Evolutionary conservation across 2,329 filamentous ascomycete species (phyloP).

Genomic region (Chaetomiaceae sp.): DNA sequence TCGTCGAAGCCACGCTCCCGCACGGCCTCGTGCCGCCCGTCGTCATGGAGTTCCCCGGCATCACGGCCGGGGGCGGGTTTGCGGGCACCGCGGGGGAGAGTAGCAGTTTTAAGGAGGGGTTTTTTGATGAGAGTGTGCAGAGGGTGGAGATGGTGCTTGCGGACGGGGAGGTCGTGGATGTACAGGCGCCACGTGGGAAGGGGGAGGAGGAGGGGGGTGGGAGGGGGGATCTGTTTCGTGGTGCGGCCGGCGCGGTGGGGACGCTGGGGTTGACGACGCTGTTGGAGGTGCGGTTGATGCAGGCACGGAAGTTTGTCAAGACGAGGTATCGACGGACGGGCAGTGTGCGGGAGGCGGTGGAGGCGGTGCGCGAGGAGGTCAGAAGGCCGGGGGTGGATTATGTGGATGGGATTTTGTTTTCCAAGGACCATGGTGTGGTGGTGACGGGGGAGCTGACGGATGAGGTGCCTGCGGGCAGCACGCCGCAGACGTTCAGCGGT

Average conservation of each 20-base stretch:
- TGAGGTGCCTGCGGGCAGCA: constrained; percentile 34
- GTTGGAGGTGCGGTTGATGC: constrained; percentile 56
- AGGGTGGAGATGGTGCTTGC: constrained; percentile 64
- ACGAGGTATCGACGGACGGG: constrained; percentile 53
- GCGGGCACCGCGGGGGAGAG: constrained; percentile 67
- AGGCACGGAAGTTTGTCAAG: constrained; percentile 55
- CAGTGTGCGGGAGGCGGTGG: constrained; percentile 42
- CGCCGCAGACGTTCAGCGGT: constrained; percentile 48
- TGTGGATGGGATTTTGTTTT: constrained; percentile 66
- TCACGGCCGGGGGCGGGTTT: constrained; percentile 66
- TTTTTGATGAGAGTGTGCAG: constrained; percentile 61
- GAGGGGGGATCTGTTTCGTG: constrained; percentile 50
- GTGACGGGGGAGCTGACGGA: constrained; percentile 59
- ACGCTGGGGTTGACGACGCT: constrained; percentile 62
- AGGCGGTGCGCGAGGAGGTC: constrained; percentile 44
- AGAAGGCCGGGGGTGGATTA: constrained; percentile 51
- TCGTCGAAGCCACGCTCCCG: constrained; percentile 60
- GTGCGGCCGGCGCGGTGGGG: constrained; percentile 61
- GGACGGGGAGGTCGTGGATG: constrained; percentile 56
- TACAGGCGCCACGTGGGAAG: constrained; percentile 21
- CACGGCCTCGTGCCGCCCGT: constrained; percentile 63
- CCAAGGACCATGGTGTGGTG: constrained; percentile 56
- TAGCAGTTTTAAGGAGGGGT: constrained; percentile 62
- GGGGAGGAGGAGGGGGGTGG: constrained; percentile 28
- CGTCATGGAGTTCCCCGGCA: constrained; percentile 71